Evolutionary conservation across 768 basidiomycete genomes (phyloP), one percentile per base, ranked within the genome.

Genomic region (Xerocomellus amylosporus): DNA sequence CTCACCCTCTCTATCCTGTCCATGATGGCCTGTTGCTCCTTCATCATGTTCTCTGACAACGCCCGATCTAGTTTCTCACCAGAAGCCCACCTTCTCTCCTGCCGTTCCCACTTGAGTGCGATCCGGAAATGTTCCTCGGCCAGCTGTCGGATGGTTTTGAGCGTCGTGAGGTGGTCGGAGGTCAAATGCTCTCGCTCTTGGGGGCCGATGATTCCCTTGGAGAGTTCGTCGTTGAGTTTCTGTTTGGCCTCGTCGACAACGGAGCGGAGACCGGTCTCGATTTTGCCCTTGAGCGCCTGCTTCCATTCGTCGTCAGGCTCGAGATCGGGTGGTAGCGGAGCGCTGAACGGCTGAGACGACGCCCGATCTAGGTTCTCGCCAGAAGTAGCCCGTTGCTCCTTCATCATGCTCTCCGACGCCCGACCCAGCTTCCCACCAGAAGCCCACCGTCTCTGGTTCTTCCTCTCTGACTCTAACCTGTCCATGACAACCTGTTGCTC

Each of bases 301-400:
- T 83, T 85, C 83, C 84, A 85, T 54, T 73, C 69, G 2, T 79
- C 77, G 68, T 82, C 78, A 4, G 81, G 83, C 60, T 84, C 83
- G 41, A 69, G 59, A 61, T 73, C 67, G 33, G 55, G 54, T 24
- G 52, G 56, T 5, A 53, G 40, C 39, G 55, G 50, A 37, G 51
- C 41, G 51, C 36, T 58, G n/a, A n/a, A n/a, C n/a, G n/a, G n/a
- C n/a, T n/a, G n/a, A n/a, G n/a, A n/a, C n/a, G n/a, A n/a, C n/a
- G n/a, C n/a, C n/a, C n/a, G n/a, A n/a, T n/a, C n/a, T n/a, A n/a
- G n/a, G n/a, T n/a, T n/a, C n/a, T n/a, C n/a, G n/a, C n/a, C n/a
- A n/a, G n/a, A n/a, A n/a, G n/a, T n/a, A n/a, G n/a, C n/a, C n/a
- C n/a, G n/a, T n/a, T n/a, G n/a, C n/a, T n/a, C n/a, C n/a, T n/a